Evolutionary conservation across 73 alveolate genomes (phyloP), one percentile per base, ranked within the genome.

Genomic region (Paramecium biaurelia): DNA sequence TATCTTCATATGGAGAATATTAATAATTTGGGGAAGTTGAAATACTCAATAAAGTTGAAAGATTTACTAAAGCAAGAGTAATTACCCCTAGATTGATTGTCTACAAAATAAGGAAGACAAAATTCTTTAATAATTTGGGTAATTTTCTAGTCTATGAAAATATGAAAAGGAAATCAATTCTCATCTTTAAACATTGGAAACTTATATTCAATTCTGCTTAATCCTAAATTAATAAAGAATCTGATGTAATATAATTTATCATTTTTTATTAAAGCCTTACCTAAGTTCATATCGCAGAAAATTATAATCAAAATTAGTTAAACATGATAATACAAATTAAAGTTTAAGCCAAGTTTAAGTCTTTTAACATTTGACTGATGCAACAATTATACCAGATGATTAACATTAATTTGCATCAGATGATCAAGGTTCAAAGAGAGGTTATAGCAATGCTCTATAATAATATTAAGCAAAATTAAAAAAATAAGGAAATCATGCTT

Each of bases 11-110:
- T 43, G 90, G 90, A 24, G 90, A 79, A 79, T 38, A 24, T 10
- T 24, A 79, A 47, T 12, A 41, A 23, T 79, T 79, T 34, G 90
- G 90, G n/a, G 90, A 79, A 47, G 49, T 79, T 4, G 90, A 79
- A 79, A 79, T 79, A 42, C 8, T 79, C 12, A 79, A 43, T 23
- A 79, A 79, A 11, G 37, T 45, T 24, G 56, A 42, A 38, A 38
- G 90, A 42, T 41, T 43, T n/a, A 79, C 90, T 8, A 79, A 45
- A 79, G 90, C 90, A 1, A 79, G 74, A 79, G 90, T 79, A 5
- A 79, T 79, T 12, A 43, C 90, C 0, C 90, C 90, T 2, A 38
- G 90, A 79, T 43, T 79, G 24, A 79, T 32, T 79, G 90, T 79
- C 5, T 79, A 79, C 23, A 20, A 79, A 79, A 79, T 79, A 24